Evolutionary conservation across 352 stramenopile species (phyloP), one percentile per base, ranked within the genome.

Genomic region (Globisporangium sylvaticum): DNA sequence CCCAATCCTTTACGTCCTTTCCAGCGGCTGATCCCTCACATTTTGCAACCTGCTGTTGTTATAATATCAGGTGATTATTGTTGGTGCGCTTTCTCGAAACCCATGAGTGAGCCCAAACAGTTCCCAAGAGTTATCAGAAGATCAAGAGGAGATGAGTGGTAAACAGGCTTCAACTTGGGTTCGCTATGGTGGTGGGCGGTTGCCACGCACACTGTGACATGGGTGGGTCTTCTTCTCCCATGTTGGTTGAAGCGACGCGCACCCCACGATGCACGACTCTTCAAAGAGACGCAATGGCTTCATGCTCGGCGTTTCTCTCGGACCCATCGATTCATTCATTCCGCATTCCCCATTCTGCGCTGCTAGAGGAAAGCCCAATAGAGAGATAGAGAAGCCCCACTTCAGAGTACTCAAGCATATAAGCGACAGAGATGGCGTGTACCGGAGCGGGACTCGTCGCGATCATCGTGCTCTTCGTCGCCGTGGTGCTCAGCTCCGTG

Each of bases 381-480:
- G 29, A 59, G 31, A 24, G 25, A 24, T 10, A 42, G 20, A n/a
- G 54, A 24, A 31, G 10, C 14, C 9, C 4, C 27, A 12, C 32
- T 37, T 37, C 54, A 25, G 3, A 32, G 32, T 10, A 32, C 12
- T 46, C 14, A 31, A 60, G 25, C 50, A 5, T 8, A 32, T 6
- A 37, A 37, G 0, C 32, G 32, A 37, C 32, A 37, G 24, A 15
- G 18, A 90, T 91, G 83, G 79, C 59, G 20, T 91, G 79, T 68
- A 80, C 73, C 8, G 81, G 83, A 12, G 68, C 80, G 0, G 83
- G 83, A 4, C 70, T 87, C 61, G 58, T 87, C 14, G 82, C 79
- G 34, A 81, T 89, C 71, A 69, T 87, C 65, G 73, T 89, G 58
- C 74, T 89, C 61, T 80, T 84, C 50, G 71, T 78, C 58, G 79